Evolutionary conservation across 2,329 filamentous ascomycete genomes (phyloP), one percentile per base, ranked within the genome.

Genomic region (Meredithiella fracta): DNA sequence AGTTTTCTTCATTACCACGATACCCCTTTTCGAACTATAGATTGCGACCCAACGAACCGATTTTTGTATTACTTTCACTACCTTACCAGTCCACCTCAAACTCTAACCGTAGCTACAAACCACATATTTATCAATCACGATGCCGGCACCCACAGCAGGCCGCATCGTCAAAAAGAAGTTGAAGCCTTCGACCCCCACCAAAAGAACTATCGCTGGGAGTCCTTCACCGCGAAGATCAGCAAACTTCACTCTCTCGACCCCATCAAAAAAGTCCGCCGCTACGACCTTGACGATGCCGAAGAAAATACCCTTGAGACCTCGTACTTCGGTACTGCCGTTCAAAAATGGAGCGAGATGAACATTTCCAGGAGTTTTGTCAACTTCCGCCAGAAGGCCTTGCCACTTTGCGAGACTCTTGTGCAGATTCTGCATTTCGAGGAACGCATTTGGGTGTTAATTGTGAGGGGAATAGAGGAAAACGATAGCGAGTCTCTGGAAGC

Each of bases 321-420:
- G 20, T 92, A 94, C 69, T 89, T 98, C 63, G 80, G 82, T 62
- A 82, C 81, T 49, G 82, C 87, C 1, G 73, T 97, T 60, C 81
- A 89, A 60, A 86, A 86, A 77, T 98, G 92, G 92, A 73, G 78
- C 55, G 92, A 97, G 63, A 78, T 94, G 68, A 97, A 97, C 69
- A 74, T 96, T 60, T 89, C 91, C 15, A 82, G 85, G 60, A 78
- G 75, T 37, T 98, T 95, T 65, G 79, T 80, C 51, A 72, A 75
- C 44, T 97, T 98, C 69, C 78, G 82, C 62, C 79, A 82, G 60
- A 79, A 86, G 66, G 81, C 87, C 50, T 74, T 78, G 62, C 82
- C 86, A 55, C 75, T 94, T 55, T 91, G 82, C 72, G 90, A 97
- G 68, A 96, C 83, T 65, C 77, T 99, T 47, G 83, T 90, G 22